Evolutionary conservation across 768 basidiomycete species (phyloP).

Genomic region (Leucogyrophana mollusca): DNA sequence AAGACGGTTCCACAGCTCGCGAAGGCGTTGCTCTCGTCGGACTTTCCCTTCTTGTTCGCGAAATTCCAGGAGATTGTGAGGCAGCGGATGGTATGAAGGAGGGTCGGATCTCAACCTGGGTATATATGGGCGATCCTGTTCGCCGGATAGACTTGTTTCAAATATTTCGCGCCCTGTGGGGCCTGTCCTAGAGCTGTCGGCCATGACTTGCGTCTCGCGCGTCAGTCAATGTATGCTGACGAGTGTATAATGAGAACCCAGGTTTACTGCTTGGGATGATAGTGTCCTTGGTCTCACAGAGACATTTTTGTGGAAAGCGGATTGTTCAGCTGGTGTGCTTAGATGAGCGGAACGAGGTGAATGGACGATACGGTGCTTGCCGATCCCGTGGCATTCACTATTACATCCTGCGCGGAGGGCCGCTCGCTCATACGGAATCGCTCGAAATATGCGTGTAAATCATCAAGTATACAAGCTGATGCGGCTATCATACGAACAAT

Average conservation of each 20-base stretch:
- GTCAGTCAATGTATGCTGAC: conserved; percentile 12
- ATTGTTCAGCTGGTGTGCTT: conserved; percentile 4
- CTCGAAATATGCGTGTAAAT: too few relatives aligned
- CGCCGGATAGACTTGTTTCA: conserved; percentile 51
- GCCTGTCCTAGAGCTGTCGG: conserved; percentile 17
- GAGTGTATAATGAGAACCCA: conserved; percentile 9
- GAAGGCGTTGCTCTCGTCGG: conserved; percentile 57
- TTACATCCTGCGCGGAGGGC: too few relatives aligned
- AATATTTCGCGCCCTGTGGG: conserved; percentile 50
- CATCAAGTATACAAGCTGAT: too few relatives aligned
- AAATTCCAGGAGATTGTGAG: conserved; percentile 60
- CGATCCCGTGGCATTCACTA: too few relatives aligned
- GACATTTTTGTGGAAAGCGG: conserved; percentile 22
- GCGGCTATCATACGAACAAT: too few relatives aligned
- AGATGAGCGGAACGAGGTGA: neutral
- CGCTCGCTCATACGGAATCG: too few relatives aligned
- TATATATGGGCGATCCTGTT: conserved; percentile 54
- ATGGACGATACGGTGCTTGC: too few relatives aligned
- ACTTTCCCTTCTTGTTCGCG: conserved; percentile 61
- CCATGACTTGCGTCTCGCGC: conserved; percentile 11
- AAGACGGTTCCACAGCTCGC: conserved; percentile 63
- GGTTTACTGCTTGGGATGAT: conserved; percentile 2
- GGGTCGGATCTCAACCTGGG: conserved; percentile 60
- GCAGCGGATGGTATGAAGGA: conserved; percentile 36
- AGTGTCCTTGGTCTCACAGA: conserved; percentile 17